Conservation (phyloP, 352 stramenopile species). For the Pythium dissotocum region DNA sequence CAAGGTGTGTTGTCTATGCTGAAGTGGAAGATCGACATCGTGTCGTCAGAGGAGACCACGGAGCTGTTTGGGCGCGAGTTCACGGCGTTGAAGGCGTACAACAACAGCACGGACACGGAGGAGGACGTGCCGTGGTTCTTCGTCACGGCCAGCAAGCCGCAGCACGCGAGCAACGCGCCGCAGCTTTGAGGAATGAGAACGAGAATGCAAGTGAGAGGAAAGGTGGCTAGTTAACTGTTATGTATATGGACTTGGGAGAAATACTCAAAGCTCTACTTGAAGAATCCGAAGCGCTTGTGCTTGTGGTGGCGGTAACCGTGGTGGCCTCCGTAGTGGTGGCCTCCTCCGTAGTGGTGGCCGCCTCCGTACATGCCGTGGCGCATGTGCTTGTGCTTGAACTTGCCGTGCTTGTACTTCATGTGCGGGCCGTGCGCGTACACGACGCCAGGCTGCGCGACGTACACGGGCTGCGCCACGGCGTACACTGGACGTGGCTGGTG, state of each 20-base stretch:
- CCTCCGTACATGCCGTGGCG: slow-evolving; percentile 22
- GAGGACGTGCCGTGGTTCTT: slow-evolving; percentile 35
- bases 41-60: slow-evolving; percentile 26
- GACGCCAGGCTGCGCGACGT: slow-evolving; percentile 32
- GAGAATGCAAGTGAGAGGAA: background rate
- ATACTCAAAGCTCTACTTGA: slow-evolving; percentile 28
- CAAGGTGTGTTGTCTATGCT: slow-evolving; percentile 47
- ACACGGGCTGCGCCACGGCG: slow-evolving; percentile 26
- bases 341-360: slow-evolving; percentile 7
- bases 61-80: slow-evolving; percentile 49
- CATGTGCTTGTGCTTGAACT: slow-evolving; percentile 36
- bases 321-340: slow-evolving; percentile 4
- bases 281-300: slow-evolving; percentile 36
- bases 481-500: slow-evolving; percentile 15
- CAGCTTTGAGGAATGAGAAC: background rate
- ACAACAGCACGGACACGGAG: slow-evolving; percentile 8
- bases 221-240: background rate
- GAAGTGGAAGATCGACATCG: slow-evolving; percentile 45
- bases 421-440: slow-evolving; percentile 23
- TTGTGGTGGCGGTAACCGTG: slow-evolving; percentile 30
- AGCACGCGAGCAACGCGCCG: background rate
- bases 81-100: slow-evolving; percentile 14
- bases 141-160: slow-evolving; percentile 22
- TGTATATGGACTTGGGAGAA: background rate
- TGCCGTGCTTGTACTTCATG: slow-evolving; percentile 26